These are phyloP conservation scores for Basipetospora chlamydospora DNA, from an alignment of 2,329 filamentous ascomycete genomes.

Conservation along the genomic window DNA sequence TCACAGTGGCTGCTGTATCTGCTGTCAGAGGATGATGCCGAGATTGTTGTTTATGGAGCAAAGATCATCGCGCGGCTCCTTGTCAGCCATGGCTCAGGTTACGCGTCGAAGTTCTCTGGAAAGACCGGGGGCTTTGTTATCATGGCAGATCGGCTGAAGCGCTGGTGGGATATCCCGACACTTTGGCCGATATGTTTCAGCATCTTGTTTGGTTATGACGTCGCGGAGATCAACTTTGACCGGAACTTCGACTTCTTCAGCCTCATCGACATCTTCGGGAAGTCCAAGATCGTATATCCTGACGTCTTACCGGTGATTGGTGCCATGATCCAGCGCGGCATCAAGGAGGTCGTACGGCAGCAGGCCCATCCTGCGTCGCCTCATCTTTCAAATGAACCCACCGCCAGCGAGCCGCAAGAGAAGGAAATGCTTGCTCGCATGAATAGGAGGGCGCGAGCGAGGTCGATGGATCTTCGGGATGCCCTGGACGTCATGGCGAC, in stretches of 20 bases:
- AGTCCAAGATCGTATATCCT: slow-evolving; percentile 54
- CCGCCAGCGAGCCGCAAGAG: neutral
- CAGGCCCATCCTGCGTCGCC: slow-evolving; percentile 47
- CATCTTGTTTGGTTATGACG: slow-evolving; percentile 73
- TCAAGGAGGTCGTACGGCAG: slow-evolving; percentile 54
- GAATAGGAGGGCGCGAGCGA: slow-evolving; percentile 28
- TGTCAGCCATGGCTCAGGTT: slow-evolving; percentile 65
- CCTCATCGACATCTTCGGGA: slow-evolving; percentile 60
- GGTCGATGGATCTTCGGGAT: slow-evolving; percentile 53
- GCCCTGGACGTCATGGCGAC: slow-evolving; percentile 28
- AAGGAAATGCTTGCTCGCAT: neutral
- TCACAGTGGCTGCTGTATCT: slow-evolving; percentile 78
- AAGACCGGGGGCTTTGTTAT: slow-evolving; percentile 83
- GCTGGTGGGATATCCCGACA: slow-evolving; percentile 76
- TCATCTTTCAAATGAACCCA: neutral
- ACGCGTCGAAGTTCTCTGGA: slow-evolving; percentile 67
- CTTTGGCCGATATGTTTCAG: slow-evolving; percentile 83
- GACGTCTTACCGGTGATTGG: slow-evolving; percentile 70
- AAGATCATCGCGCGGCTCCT: slow-evolving; percentile 76
- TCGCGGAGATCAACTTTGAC: slow-evolving; percentile 59
- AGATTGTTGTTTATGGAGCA: slow-evolving; percentile 65
- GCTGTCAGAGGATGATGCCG: slow-evolving; percentile 70
- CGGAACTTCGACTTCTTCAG: slow-evolving; percentile 59
- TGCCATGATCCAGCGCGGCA: slow-evolving; percentile 73
- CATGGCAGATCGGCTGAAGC: slow-evolving; percentile 65